Base-by-base conservation (phyloP, 2,329 filamentous ascomycete species). In the Clathrospora elynae region DNA sequence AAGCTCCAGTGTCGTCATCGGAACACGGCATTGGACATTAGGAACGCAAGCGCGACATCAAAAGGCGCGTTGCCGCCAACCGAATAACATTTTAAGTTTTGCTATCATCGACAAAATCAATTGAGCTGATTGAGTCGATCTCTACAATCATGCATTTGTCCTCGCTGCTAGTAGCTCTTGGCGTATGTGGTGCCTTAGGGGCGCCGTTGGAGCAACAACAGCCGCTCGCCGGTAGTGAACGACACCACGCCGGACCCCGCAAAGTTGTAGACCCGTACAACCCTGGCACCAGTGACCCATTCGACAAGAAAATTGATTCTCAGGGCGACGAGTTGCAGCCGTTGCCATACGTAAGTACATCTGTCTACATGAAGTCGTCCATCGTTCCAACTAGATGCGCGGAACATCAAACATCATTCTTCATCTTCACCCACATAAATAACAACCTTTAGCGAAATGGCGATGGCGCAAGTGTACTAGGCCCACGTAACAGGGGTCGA, bases 401-500 rank as follows among this genome's bases (percentile, higher is more conserved):
- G 30, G n/a, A 11, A 13, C 26, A n/a, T 20, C 10, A 13, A 24
- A 3, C 17, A 31, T 6, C 22, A 24, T 6, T 6, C 11, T 24
- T 6, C 22, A 24, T 24, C 24, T n/a, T n/a, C 9, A 23, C 8
- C 12, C 24, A 24, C 12, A 19, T n/a, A 12, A 37, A 54, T 55
- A 48, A 62, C 43, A 41, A 26, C 5, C 17, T 29, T 5, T 38
- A 69, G 65, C 58, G 68, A 47, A 68, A 70, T 60, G 83, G 83
- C 16, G 62, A 81, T 16, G 86, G 86, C 14, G 77, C 84, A 11
- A 82, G 79, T 7, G 80, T 89, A 10, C 71, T 88, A 14, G 86
- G 86, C 0, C 87, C 87, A 0, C 82, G 84, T 67, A 90, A 89
- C 65, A 75, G 73, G 46, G 80, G 80, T 35, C 82, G 86, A 14